Percentiles rank a stretch among this genome's conserved stretches.
These are phyloP conservation scores for Sarocladium oryzae DNA, from an alignment of 2,329 filamentous ascomycete genomes.

Conservation along the genomic window DNA sequence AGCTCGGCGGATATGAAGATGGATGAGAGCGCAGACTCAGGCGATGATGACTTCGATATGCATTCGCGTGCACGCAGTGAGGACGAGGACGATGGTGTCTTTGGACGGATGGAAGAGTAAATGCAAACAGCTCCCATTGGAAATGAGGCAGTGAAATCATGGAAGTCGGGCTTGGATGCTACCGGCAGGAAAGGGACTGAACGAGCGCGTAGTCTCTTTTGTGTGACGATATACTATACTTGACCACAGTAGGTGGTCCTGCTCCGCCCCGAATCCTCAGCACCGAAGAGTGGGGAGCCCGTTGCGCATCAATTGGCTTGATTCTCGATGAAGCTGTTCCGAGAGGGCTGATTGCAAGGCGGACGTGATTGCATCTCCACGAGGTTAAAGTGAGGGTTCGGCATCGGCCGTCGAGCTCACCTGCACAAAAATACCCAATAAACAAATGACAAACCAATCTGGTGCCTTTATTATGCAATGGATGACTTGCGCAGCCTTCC, in stretches of 20 bases:
- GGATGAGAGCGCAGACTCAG: conserved; percentile 58
- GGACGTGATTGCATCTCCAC: conserved; percentile 44
- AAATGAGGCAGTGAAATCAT: neutral
- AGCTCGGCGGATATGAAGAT: conserved; percentile 56
- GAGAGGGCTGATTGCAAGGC: conserved; percentile 13
- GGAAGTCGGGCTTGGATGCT: conserved; percentile 19
- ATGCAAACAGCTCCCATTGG: conserved; percentile 11
- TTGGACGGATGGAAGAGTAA: conserved; percentile 92
- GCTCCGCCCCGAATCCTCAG: conserved; percentile 59
- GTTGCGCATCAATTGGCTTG: conserved; percentile 12
- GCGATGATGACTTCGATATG: conserved; percentile 61
- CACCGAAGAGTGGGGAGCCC: conserved; percentile 60
- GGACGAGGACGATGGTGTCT: conserved; percentile 92
- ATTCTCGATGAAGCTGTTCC: neutral
- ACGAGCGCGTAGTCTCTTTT: conserved; percentile 38
- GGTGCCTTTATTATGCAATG: too few relatives aligned
- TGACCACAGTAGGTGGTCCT: conserved; percentile 41
- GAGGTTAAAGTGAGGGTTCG: conserved; percentile 66
- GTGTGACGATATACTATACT: conserved; percentile 37
- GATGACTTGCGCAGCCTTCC: too few relatives aligned
- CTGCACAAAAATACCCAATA: conserved; percentile 35
- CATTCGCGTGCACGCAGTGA: conserved; percentile 62
- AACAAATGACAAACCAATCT: conserved; percentile 24
- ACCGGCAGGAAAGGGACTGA: conserved; percentile 20
- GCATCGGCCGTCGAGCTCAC: conserved; percentile 52